Evolutionary conservation across 495 filamentous ascomycete genomes (phyloP).

Genomic region (Penicillium ochrochloron): DNA sequence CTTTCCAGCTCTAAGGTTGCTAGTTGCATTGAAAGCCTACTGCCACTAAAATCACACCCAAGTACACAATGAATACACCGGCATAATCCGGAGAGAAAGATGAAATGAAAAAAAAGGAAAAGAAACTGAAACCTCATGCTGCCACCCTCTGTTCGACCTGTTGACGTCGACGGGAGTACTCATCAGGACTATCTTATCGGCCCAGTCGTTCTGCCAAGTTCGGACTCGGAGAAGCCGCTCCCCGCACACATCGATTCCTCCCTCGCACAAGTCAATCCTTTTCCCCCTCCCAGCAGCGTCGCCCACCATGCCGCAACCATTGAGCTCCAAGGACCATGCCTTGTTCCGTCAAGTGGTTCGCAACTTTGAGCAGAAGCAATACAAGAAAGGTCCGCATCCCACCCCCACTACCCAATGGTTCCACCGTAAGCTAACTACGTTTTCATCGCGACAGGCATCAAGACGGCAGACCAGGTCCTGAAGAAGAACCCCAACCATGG

Average conservation of each 20-base stretch:
- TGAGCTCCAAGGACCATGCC: conserved; percentile 87
- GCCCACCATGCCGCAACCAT: conserved; percentile 74
- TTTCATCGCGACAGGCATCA: conserved; percentile 64
- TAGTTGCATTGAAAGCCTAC: neutral
- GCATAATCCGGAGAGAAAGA: conserved; percentile 1
- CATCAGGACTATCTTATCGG: conserved; percentile 32
- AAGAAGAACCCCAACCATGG: conserved; percentile 94
- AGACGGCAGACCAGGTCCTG: conserved; percentile 92
- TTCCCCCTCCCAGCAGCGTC: conserved; percentile 35
- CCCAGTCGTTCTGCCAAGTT: conserved; percentile 34
- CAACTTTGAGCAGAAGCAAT: conserved; percentile 96
- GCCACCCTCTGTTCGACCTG: neutral
- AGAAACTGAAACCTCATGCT: neutral
- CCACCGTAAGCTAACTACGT: conserved; percentile 26
- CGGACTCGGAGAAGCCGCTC: conserved; percentile 41
- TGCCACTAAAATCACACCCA: neutral
- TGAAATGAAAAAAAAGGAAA: neutral
- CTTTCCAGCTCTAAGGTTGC: neutral
- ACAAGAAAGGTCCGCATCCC: conserved; percentile 75
- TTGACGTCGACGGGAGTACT: neutral
- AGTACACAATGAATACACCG: neutral
- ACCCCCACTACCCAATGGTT: conserved; percentile 3
- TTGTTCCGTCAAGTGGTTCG: conserved; percentile 94
- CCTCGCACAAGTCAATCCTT: conserved; percentile 42
- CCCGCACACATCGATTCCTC: conserved; percentile 51